phyloP scores from a whole-genome alignment of 2,329 filamentous ascomycete species.

The Penicillium sp. region DNA sequence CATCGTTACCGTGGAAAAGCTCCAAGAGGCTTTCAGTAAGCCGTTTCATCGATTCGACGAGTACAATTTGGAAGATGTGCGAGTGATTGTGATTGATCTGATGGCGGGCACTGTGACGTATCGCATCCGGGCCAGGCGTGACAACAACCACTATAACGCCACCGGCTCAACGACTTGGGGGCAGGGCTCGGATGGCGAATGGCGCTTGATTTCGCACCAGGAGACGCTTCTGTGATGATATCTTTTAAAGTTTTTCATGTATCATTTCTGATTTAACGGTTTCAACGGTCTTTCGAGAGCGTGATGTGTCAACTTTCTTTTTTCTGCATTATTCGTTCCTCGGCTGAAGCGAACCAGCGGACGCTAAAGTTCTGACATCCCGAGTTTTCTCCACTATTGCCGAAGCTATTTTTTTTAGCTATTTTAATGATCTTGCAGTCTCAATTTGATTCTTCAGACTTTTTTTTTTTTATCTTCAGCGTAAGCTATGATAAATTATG shows the following conservation, averaged over 20 bases:
- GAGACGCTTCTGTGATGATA: conserved; percentile 36
- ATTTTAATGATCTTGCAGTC: neutral
- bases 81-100: conserved; percentile 40
- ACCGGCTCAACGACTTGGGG: conserved; percentile 43
- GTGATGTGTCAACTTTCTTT: neutral
- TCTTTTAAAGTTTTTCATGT: neutral
- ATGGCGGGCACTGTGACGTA: conserved; percentile 44
- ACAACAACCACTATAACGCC: conserved; percentile 33
- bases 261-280: conserved; percentile 3
- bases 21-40: conserved; percentile 32
- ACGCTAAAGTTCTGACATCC: neutral
- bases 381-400: conserved; percentile 9
- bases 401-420: conserved; percentile 5
- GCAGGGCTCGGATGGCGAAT: conserved; percentile 45
- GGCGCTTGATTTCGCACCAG: conserved; percentile 41
- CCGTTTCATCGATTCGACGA: conserved; percentile 44
- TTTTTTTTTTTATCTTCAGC: neutral
- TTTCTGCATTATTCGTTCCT: neutral
- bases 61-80: conserved; percentile 22
- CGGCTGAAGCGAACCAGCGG: neutral
- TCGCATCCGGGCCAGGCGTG: conserved; percentile 34
- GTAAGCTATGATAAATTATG: conserved; percentile 8
- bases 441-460: neutral
- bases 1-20: conserved; percentile 38
- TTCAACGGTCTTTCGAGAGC: neutral